A percentile compares a stretch with the other conserved stretches of the same genome.
Evolutionary conservation across 306 rosid genomes (phyloP).

Genomic region (Cajanus cajan): DNA sequence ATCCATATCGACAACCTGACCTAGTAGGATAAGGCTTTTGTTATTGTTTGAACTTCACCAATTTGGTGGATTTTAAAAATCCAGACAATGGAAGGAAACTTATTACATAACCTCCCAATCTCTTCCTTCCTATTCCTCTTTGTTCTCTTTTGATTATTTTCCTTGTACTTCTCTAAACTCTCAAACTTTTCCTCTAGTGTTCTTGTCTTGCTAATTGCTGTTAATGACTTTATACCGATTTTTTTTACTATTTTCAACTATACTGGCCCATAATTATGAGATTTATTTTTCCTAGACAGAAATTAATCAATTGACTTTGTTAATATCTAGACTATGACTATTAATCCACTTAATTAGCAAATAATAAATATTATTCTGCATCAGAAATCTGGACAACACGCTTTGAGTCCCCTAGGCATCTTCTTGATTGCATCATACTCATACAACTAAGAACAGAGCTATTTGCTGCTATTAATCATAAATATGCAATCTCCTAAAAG

Average conservation of each 20-base stretch:
- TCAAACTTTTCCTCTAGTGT: background rate
- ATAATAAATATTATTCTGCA: background rate
- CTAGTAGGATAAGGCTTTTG: background rate
- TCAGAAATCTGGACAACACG: background rate
- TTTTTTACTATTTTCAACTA: background rate
- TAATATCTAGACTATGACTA: background rate
- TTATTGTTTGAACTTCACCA: background rate
- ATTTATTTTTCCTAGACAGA: background rate
- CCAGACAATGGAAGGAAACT: background rate
- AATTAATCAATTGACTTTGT: background rate
- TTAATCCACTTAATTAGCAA: background rate
- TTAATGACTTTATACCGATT: background rate
- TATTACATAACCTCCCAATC: background rate
- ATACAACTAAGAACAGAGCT: background rate
- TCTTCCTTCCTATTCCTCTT: background rate
- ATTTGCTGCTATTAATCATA: no score
- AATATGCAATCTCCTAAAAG: no score
- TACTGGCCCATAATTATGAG: background rate
- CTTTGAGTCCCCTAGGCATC: background rate
- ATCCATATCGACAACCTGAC: background rate
- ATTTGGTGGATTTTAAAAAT: background rate
- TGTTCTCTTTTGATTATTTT: background rate
- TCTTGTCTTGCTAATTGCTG: background rate
- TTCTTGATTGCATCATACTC: background rate
- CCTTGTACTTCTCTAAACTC: background rate